A percentile compares a stretch with the other conserved stretches of the same genome.
These are phyloP conservation scores for Ogataea ganodermae DNA, from an alignment of 805 yeast genomes.

Conservation along the genomic window DNA sequence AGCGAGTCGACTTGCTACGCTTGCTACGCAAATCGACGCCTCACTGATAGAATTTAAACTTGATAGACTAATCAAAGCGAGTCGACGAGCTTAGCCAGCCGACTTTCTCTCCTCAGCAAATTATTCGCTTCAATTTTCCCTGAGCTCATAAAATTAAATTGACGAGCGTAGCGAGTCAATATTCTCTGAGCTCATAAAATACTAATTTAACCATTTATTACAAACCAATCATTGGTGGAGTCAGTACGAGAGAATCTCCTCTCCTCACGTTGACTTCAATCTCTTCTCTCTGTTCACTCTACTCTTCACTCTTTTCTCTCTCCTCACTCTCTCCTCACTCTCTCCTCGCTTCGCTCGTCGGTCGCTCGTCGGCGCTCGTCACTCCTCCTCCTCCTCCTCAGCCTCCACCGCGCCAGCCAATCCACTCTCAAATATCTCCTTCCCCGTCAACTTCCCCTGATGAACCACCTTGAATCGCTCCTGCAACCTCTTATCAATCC, in stretches of 20 bases:
- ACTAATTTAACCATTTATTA: background rate
- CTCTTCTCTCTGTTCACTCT: too few species aligned
- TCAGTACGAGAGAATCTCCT: too few species aligned
- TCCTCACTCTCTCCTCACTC: too few species aligned
- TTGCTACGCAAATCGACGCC: too few species aligned
- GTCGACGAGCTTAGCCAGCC: too few species aligned
- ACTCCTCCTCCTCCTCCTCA: conserved; percentile 42
- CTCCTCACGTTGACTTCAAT: too few species aligned
- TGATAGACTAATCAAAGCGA: too few species aligned
- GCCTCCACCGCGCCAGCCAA: conserved; percentile 72
- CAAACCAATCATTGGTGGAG: too few species aligned
- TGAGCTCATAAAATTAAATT: background rate
- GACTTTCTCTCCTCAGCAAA: too few species aligned
- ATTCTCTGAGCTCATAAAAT: background rate
- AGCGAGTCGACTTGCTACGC: too few species aligned
- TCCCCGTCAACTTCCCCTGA: conserved; percentile 79
- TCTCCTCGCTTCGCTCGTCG: conserved; percentile 1
- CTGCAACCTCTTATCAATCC: conserved; percentile 59
- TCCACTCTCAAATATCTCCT: conserved; percentile 88
- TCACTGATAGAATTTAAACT: too few species aligned
- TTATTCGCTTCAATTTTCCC: background rate
- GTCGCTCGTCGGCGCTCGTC: conserved; percentile 4
- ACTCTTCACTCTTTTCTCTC: too few species aligned
- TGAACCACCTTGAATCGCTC: conserved; percentile 59
- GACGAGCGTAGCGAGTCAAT: background rate